These are phyloP conservation scores for Xenoacremonium recifei DNA, from an alignment of 2,329 filamentous ascomycete genomes.

Conservation along the genomic window DNA sequence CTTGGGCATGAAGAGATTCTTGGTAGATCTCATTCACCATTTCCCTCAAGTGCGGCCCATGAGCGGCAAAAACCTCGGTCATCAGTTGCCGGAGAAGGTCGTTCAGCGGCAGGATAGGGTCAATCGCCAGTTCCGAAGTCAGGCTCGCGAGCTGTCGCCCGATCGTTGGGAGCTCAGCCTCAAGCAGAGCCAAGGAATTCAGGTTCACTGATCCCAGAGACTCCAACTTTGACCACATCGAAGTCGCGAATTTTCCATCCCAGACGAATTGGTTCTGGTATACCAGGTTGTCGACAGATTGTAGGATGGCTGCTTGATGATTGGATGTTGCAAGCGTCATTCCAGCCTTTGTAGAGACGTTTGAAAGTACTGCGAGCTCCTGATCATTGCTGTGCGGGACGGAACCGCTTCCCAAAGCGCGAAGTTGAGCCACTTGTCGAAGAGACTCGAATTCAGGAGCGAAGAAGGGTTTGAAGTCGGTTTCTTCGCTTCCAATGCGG, in stretches of 20 bases:
- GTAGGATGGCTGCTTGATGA: slow-evolving; percentile 39
- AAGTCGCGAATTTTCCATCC: slow-evolving; percentile 39
- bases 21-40: slow-evolving; percentile 26
- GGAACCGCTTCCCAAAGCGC: slow-evolving; percentile 15
- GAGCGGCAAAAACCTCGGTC: slow-evolving; percentile 38
- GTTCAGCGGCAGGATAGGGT: slow-evolving; percentile 50
- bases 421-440: slow-evolving; percentile 50
- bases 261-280: slow-evolving; percentile 36
- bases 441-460: slow-evolving; percentile 55
- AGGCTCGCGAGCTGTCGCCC: slow-evolving; percentile 53
- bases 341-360: slow-evolving; percentile 32
- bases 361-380: slow-evolving; percentile 51
- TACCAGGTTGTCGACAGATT: slow-evolving; percentile 48
- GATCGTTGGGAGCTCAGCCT: slow-evolving; percentile 62
- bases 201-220: slow-evolving; percentile 53
- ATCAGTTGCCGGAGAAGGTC: slow-evolving; percentile 47
- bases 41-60: slow-evolving; percentile 32
- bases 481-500: slow-evolving; percentile 41
- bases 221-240: slow-evolving; percentile 56
- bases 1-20: no score
- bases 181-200: slow-evolving; percentile 60
- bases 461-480: slow-evolving; percentile 48
- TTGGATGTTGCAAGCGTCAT: slow-evolving; percentile 33
- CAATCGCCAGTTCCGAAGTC: slow-evolving; percentile 46
- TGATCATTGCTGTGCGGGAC: slow-evolving; percentile 13